These are phyloP conservation scores for Paulinella micropora DNA, from an alignment of 78 protist species.

Conservation along the genomic window DNA sequence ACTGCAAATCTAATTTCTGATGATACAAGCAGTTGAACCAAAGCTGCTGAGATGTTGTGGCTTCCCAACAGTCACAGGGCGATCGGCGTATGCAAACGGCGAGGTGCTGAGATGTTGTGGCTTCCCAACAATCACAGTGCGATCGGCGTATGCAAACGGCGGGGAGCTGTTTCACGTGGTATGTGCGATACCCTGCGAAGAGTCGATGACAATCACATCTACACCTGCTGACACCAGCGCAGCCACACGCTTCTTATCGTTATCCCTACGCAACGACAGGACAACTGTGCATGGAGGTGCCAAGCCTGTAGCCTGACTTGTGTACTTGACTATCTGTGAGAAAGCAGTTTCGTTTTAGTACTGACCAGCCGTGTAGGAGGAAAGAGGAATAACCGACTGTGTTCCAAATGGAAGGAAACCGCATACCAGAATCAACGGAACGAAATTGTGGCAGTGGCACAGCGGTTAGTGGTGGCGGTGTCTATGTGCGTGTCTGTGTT, in stretches of 20 bases:
- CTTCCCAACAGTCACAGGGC: neutral
- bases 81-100: neutral
- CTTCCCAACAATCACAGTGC: neutral
- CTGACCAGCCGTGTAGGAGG: no score
- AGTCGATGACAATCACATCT: conserved; percentile 57
- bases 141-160: neutral
- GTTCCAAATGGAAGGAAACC: no score
- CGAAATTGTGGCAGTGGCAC: no score
- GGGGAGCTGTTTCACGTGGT: neutral
- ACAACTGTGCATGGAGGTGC: no score
- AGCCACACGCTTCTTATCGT: conserved; percentile 45
- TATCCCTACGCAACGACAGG: no score
- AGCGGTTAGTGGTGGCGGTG: no score
- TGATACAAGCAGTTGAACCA: neutral
- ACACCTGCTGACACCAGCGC: conserved; percentile 52
- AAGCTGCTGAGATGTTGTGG: neutral
- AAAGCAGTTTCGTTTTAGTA: no score
- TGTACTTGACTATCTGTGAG: no score
- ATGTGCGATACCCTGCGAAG: conserved; percentile 13
- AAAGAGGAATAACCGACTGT: no score
- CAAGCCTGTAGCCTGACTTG: no score
- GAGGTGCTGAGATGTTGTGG: neutral
- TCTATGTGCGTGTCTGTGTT: no score
- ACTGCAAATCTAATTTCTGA: neutral
- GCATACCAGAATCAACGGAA: no score